Evolutionary conservation across 2,329 filamentous ascomycete genomes (phyloP), one percentile per base, ranked within the genome.

Genomic region (Pseudogymnoascus sp.): DNA sequence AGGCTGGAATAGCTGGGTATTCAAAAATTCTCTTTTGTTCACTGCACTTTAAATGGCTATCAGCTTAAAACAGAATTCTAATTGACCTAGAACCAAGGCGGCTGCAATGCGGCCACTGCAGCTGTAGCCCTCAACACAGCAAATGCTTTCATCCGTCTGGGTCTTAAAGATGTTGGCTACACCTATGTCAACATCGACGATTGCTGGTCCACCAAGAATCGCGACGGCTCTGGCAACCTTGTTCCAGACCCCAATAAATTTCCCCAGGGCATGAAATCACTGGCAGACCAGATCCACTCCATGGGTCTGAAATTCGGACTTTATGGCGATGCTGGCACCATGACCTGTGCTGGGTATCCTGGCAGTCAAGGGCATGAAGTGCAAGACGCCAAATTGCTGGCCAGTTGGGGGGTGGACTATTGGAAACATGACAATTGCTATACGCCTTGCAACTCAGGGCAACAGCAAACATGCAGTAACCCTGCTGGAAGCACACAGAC

Each of bases 341-440:
- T 62, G 33, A 69, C 68, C 4, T 69, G 67, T 31, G 65, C 42
- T 24, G 67, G 66, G 0, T 78, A 76, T 63, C 72, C 77, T 2
- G 81, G 79, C 1, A 78, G 75, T 47, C 68, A 81, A 11, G 84
- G 81, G 0, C 79, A 79, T 65, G 81, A 82, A 67, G 73, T 76
- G 40, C 74, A 79, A 42, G 81, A 84, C 68, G 81, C 81, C 1
- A 70, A 77, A 19, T 73, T 76, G 3, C 82, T 78, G 68, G 80
- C 81, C 2, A 71, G 69, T n/a, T 81, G 80, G 78, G 80, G 77
- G 0, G 77, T 81, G 26, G 77, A 79, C 66, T 81, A 80, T 64
- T 70, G 80, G 4, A 80, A 82, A 67, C 82, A 82, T 65, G 81
- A 83, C 69, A 82, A 83, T 66, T 83, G 81, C 73, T 82, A 77